Evolutionary conservation across 306 rosid genomes (phyloP), one percentile per base, ranked within the genome.

Genomic region (Dalbergia oliveri): DNA sequence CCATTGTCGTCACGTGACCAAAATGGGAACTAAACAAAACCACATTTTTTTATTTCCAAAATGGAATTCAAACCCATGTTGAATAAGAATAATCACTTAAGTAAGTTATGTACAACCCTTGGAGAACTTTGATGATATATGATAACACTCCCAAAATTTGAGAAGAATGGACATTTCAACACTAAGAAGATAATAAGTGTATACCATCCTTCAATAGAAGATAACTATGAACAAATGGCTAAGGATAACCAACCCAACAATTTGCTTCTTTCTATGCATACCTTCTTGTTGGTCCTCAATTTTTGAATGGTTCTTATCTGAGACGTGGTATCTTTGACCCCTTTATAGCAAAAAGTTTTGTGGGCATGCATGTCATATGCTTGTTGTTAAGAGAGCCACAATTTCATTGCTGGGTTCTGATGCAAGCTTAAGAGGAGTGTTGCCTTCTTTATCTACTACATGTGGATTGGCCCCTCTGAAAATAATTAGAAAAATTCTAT

Each of bases 401-500:
- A 86, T 49, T 31, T 86, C 94, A 3, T 73, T 80, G 82, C 81
- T 76, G 47, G 90, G 75, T 86, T 81, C 87, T 14, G 86, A 45
- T 57, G 85, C 87, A 65, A 88, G 84, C 77, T 68, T 83, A 37
- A 77, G 71, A 57, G 94, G 87, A 37, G 88, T 89, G 56, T 86
- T 90, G 51, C 92, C 93, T 71, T 87, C 89, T 53, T 54, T 69
- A 56, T 90, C 93, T 14, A 12, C 26, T 5, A 89, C 82, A 57
- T 56, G 62, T 66, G 86, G 81, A 83, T 87, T 83, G 18, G 90
- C 93, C 26, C 97, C 94, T 82, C 97, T 92, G 89, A 73, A 85
- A 61, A 81, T 73, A 67, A 72, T 31, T n/a, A 54, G 3, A 23
- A 26, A 69, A 82, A 41, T 54, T 64, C 8, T 60, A 58, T 69